Evolutionary conservation across 768 basidiomycete genomes (phyloP), one percentile per base, ranked within the genome.

Genomic region (Lentinus brumalis): DNA sequence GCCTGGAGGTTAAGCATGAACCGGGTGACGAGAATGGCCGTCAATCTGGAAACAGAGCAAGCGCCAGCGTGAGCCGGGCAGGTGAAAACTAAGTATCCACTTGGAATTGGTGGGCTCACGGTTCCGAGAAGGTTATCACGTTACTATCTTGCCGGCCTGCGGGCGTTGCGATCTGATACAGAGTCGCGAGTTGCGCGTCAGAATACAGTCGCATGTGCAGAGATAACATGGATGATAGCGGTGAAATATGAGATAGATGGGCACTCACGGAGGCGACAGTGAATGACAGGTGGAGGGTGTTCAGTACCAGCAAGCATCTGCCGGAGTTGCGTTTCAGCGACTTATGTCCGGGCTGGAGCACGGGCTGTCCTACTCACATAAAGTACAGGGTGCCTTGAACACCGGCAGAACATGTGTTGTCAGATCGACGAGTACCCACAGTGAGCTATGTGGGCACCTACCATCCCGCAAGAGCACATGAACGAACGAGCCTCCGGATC

Each of bases 1-100:
- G 50, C 29, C 32, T 51, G 50, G 14, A 51, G 50, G 50, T 51
- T 51, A 30, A 51, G 50, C 30, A 51, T 31, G 50, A 51, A 51
- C 21, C 50, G 50, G 5, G 30, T 32, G 31, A 51, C 15, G 30
- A 51, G 50, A 30, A 51, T 35, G 30, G 50, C 30, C 11, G 50
- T 51, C 8, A 51, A 4, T 4, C 50, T 51, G 32, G 10, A 9
- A 12, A 21, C 18, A 1, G 14, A 31, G 4, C 30, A n/a, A 26
- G 6, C 12, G 47, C 26, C 21, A 49, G 14, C 49, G 50, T 12
- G 50, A 16, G 7, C 32, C 7, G 21, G 11, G 12, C 5, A 26
- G 14, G 47, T 26, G 6, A 44, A 21, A 11, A 32, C 29, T 7
- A 31, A 35, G 50, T 11, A 14, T 4, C 30, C 5, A 15, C 5